Evolutionary conservation across 306 rosid genomes (phyloP).

Genomic region (Boehmeria nivea): DNA sequence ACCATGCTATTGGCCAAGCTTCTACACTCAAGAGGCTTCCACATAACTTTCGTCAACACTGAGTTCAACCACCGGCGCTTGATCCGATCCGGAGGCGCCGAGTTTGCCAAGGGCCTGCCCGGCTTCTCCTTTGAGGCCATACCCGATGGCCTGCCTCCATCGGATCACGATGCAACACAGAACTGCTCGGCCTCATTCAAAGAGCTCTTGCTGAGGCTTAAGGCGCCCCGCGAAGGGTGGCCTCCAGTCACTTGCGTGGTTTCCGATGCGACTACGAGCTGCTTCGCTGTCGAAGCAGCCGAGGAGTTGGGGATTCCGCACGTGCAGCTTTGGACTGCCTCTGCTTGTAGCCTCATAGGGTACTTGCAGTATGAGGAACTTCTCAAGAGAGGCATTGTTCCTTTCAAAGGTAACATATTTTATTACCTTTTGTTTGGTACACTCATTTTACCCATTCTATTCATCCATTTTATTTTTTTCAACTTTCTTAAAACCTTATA

Average conservation of each 20-base stretch:
- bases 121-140: too few relatives aligned
- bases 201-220: conserved; percentile 22
- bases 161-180: not conserved
- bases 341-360: too few relatives aligned
- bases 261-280: conserved; percentile 20
- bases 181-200: conserved; percentile 10
- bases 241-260: conserved; percentile 17
- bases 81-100: not conserved
- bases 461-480: too few relatives aligned
- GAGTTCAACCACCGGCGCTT: too few relatives aligned
- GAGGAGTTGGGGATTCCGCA: conserved; percentile 19
- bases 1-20: too few relatives aligned
- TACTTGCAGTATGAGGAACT: conserved; percentile 16
- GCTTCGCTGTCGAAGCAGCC: conserved; percentile 14
- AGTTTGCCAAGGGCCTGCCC: not conserved
- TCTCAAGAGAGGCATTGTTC: conserved; percentile 11
- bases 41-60: too few relatives aligned
- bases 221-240: not conserved
- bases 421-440: not conserved
- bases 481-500: too few relatives aligned
- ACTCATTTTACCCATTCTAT: not conserved
- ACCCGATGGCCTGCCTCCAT: too few relatives aligned
- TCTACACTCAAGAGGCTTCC: too few relatives aligned
- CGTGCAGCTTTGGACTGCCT: conserved; percentile 22
- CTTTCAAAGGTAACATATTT: conserved; percentile 9